Evolutionary conservation across 2,329 filamentous ascomycete species (phyloP).

Genomic region (Madurella fahalii): DNA sequence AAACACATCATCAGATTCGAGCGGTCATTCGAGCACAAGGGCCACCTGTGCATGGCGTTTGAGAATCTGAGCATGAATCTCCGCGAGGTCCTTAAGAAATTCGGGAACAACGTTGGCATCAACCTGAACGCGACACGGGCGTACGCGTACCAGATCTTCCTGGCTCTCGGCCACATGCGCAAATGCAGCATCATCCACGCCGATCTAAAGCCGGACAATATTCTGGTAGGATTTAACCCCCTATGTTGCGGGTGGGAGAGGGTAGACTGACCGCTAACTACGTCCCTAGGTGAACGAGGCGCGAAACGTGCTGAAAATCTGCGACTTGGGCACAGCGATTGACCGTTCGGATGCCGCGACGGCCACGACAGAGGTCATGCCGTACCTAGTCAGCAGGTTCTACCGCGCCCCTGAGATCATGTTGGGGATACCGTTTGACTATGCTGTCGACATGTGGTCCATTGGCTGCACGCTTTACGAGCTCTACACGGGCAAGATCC

Average conservation of each 20-base stretch:
- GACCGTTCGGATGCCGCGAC: conserved; percentile 73
- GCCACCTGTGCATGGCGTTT: conserved; percentile 93
- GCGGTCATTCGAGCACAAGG: conserved; percentile 86
- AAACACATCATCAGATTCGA: conserved; percentile 89
- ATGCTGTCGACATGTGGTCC: conserved; percentile 94
- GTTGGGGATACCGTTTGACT: conserved; percentile 92
- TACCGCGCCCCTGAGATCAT: conserved; percentile 97
- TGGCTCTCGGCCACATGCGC: conserved; percentile 80
- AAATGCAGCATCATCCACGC: conserved; percentile 93
- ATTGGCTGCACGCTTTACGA: conserved; percentile 97
- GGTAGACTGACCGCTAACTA: conserved; percentile 25
- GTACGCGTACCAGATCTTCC: conserved; percentile 92
- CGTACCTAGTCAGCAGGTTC: conserved; percentile 94
- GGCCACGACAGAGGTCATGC: conserved; percentile 78
- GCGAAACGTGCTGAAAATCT: conserved; percentile 84
- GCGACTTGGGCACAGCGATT: conserved; percentile 93
- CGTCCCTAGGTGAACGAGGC: conserved; percentile 64
- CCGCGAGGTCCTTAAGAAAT: conserved; percentile 91
- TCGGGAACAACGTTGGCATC: conserved; percentile 89
- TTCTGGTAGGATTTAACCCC: conserved; percentile 61
- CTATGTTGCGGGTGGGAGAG: neutral
- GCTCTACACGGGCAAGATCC: conserved; percentile 93
- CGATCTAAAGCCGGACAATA: conserved; percentile 96
- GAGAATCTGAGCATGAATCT: conserved; percentile 92
- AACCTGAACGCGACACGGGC: conserved; percentile 81